phyloP scores from a whole-genome alignment of 192 early-diverging fungal species.

The Coemansia sp. region DNA sequence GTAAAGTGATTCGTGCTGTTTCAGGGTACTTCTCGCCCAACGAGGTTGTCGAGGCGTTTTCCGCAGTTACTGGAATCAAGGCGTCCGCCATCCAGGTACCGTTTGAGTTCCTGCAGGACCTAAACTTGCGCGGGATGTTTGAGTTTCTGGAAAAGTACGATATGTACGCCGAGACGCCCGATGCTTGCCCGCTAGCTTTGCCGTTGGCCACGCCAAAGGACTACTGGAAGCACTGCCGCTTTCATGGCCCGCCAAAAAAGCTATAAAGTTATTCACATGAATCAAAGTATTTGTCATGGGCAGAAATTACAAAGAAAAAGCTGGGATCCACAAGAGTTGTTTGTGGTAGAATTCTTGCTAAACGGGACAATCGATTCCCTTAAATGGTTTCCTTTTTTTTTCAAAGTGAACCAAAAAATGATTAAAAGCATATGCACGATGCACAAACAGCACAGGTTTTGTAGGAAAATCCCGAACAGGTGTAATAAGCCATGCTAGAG shows the following conservation, averaged over 20 bases:
- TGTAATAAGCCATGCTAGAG: no score
- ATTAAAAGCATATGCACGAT: no score
- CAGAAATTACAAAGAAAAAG: no score
- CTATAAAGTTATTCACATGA: background rate
- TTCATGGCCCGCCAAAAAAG: conserved; percentile 16
- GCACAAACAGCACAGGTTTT: no score
- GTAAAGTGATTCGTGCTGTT: conserved; percentile 9
- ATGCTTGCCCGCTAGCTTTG: background rate
- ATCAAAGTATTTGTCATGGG: background rate
- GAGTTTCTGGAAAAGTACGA: conserved; percentile 17
- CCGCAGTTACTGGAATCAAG: conserved; percentile 12
- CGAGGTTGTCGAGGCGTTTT: conserved; percentile 22
- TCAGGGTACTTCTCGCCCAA: conserved; percentile 20
- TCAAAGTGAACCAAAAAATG: no score
- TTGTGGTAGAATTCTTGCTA: no score
- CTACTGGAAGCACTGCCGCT: conserved; percentile 20
- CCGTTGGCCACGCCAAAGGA: conserved; percentile 14
- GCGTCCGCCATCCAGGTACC: conserved; percentile 10
- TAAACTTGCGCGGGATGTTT: conserved; percentile 13
- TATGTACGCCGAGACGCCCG: conserved; percentile 9
- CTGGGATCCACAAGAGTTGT: no score
- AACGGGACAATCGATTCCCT: no score
- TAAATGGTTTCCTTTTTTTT: no score
- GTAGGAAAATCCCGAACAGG: no score
- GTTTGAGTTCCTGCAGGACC: background rate